Base-by-base conservation (phyloP, 495 filamentous ascomycete genomes). In the Aspergillus diversus region DNA sequence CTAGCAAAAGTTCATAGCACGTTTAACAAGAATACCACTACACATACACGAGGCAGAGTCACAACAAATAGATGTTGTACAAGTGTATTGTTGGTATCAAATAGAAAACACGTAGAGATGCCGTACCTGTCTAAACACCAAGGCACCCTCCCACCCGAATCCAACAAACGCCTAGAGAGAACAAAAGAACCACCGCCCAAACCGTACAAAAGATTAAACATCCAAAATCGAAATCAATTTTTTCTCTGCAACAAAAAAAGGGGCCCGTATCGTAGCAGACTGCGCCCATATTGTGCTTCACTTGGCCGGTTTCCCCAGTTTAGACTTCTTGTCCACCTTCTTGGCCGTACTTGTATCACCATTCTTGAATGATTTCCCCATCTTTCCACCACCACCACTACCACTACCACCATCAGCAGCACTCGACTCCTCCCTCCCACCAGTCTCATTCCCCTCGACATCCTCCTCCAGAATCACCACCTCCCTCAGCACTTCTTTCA, bases 391-490 rank as follows among this genome's bases (percentile, higher is more conserved):
- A 59, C 63, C 61, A 15, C 59, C 58, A 9, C 11, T 32, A 51
- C 47, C 46, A 55, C 47, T 43, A n/a, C 33, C 43, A 33, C 33
- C 33, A 27, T 21, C 52, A 3, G 3, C 42, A 4, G 32, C 37
- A 16, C 50, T 47, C 47, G 43, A 42, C 42, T 61, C 33, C 47
- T 32, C 37, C 35, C 15, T 32, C 52, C 61, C 59, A 15, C 51
- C 49, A 17, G 72, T 69, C 59, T 69, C 71, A 47, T 74, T 69
- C 34, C 71, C 73, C 17, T 75, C 77, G n/a, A 59, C 70, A 57
- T 83, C 78, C 33, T 78, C 80, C 37, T 82, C 77, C 39, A 83
- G 66, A 9, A 81, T 74, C 33, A 80, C 77, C 61, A 84, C 77
- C 57, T 83, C 80, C 35, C 81, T 71, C 53, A 84, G 58, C 4